These are phyloP conservation scores for Aureobasidium sp. DNA, from an alignment of 2,329 filamentous ascomycete species.

Conservation along the genomic window DNA sequence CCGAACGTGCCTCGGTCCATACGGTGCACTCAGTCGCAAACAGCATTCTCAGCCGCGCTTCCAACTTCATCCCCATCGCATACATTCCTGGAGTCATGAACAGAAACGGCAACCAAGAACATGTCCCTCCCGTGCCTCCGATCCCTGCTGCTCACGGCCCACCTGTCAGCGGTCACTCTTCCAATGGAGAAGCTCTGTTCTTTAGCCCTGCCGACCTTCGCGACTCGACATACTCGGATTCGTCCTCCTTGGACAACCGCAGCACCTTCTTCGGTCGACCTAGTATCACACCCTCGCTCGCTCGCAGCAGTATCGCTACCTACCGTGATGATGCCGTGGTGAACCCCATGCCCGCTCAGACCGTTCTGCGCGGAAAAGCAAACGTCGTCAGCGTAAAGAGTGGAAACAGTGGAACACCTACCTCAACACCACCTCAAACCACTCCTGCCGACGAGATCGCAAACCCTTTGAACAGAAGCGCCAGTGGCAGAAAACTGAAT, in stretches of 20 bases:
- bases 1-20: conserved; percentile 64
- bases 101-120: conserved; percentile 65
- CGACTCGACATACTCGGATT: conserved; percentile 81
- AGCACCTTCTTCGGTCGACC: conserved; percentile 37
- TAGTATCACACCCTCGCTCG: conserved; percentile 45
- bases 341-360: conserved; percentile 70
- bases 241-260: conserved; percentile 47
- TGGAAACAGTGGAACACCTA: conserved; percentile 49
- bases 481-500: conserved; percentile 21
- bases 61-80: conserved; percentile 98
- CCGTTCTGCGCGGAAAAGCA: conserved; percentile 79
- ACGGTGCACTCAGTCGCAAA: conserved; percentile 90
- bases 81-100: conserved; percentile 93
- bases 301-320: conserved; percentile 63
- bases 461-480: conserved; percentile 16
- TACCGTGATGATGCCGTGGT: conserved; percentile 88
- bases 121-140: conserved; percentile 75
- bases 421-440: conserved; percentile 26
- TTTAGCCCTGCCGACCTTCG: conserved; percentile 87
- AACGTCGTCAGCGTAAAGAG: conserved; percentile 90
- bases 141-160: conserved; percentile 58
- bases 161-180: conserved; percentile 46
- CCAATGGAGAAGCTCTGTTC: conserved; percentile 69
- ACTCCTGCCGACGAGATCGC: conserved; percentile 49
- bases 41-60: conserved; percentile 88